phyloP scores from a whole-genome alignment of 306 rosid species.

The Biancaea sappan region DNA sequence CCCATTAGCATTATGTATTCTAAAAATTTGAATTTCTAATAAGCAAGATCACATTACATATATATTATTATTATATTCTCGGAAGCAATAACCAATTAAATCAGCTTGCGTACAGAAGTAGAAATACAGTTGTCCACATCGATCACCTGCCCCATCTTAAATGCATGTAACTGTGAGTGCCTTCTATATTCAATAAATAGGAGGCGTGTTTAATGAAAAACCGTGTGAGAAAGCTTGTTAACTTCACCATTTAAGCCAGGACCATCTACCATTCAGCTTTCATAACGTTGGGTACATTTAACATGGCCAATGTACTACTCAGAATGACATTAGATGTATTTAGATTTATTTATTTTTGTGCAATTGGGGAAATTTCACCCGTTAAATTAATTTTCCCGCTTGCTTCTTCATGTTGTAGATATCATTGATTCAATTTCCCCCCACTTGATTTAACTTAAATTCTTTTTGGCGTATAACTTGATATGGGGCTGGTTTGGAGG shows the following conservation, averaged over 20 bases:
- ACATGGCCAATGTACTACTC: too few relatives aligned
- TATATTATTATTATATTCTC: too few relatives aligned
- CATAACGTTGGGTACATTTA: too few relatives aligned
- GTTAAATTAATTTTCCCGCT: neutral
- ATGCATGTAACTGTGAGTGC: neutral
- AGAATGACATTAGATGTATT: neutral
- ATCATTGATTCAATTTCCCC: too few relatives aligned
- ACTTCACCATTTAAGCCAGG: neutral
- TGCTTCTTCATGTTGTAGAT: neutral
- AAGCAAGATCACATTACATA: too few relatives aligned
- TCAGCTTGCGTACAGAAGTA: too few relatives aligned
- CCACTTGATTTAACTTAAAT: neutral
- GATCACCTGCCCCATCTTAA: conserved; percentile 16
- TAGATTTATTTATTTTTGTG: neutral
- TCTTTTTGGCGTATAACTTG: neutral
- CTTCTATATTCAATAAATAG: neutral
- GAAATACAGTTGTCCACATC: neutral
- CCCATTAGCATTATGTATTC: too few relatives aligned
- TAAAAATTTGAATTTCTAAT: too few relatives aligned
- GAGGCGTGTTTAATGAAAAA: conserved; percentile 15
- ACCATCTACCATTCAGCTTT: neutral
- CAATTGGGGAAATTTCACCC: neutral
- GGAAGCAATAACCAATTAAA: too few relatives aligned
- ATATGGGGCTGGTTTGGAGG: too few relatives aligned
- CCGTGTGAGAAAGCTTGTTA: neutral